Evolutionary conservation across 2,329 filamentous ascomycete genomes (phyloP).

Genomic region (Aspergillus fijiensis): DNA sequence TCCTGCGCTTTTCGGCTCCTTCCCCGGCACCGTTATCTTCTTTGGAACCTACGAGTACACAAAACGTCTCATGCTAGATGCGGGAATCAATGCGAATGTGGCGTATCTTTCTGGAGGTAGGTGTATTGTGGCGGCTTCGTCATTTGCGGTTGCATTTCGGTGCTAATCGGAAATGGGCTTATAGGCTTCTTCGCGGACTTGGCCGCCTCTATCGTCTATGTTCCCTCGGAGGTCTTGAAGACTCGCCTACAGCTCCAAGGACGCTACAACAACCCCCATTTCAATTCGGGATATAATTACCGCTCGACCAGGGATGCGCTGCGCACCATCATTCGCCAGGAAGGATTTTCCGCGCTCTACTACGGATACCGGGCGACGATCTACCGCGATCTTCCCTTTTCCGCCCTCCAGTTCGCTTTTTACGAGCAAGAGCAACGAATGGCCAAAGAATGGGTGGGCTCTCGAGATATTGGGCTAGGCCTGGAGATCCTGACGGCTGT

Average conservation of each 20-base stretch:
- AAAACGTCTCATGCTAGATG: constrained; percentile 84
- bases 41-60: constrained; percentile 96
- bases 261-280: constrained; percentile 90
- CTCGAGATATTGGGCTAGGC: constrained; percentile 78
- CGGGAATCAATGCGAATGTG: constrained; percentile 75
- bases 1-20: constrained; percentile 86
- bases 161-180: constrained; percentile 6
- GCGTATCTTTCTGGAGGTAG: constrained; percentile 82
- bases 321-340: constrained; percentile 76
- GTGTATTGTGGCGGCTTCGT: constrained; percentile 26
- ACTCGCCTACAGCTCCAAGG: constrained; percentile 95
- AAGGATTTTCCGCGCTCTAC: constrained; percentile 84
- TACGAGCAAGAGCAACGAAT: constrained; percentile 90
- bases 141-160: neutral
- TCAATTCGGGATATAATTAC: constrained; percentile 95
- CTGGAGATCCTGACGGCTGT: constrained; percentile 88
- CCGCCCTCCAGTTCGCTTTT: constrained; percentile 94
- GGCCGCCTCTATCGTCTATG: constrained; percentile 88
- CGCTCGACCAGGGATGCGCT: constrained; percentile 79
- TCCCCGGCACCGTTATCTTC: constrained; percentile 90
- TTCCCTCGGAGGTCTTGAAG: constrained; percentile 95
- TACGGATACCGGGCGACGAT: constrained; percentile 97
- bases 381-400: constrained; percentile 91
- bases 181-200: constrained; percentile 88
- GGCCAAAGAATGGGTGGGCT: constrained; percentile 75